A percentile compares a stretch with the other conserved stretches of the same genome.
These are phyloP conservation scores for Phytophthora meadii DNA, from an alignment of 352 stramenopile genomes.

Conservation along the genomic window DNA sequence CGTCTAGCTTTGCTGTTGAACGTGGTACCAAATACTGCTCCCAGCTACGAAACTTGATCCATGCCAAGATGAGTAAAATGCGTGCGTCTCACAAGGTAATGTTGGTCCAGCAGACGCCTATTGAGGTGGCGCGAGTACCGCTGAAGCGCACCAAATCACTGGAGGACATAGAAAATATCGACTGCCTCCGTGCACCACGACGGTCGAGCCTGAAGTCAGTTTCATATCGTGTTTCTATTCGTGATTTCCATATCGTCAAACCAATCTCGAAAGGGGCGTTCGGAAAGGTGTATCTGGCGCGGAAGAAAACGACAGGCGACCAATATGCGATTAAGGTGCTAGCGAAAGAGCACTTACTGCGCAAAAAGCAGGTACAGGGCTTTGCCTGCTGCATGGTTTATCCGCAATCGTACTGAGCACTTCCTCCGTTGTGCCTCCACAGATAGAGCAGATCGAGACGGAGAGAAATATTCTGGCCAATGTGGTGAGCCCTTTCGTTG, in stretches of 20 bases:
- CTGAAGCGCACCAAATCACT: conserved; percentile 86
- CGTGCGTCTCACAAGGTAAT: conserved; percentile 82
- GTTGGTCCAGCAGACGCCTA: conserved; percentile 54
- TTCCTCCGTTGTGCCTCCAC: conserved; percentile 15
- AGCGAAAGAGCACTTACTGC: conserved; percentile 86
- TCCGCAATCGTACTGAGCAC: conserved; percentile 17
- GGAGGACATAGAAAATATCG: conserved; percentile 62
- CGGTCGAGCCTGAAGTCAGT: conserved; percentile 34
- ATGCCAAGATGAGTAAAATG: conserved; percentile 91
- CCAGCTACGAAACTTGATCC: conserved; percentile 72
- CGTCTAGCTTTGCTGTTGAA: conserved; percentile 53
- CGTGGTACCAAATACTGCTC: conserved; percentile 64
- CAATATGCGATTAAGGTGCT: conserved; percentile 93
- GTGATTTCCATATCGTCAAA: conserved; percentile 92
- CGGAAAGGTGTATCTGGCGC: conserved; percentile 88
- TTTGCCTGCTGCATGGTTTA: conserved; percentile 1
- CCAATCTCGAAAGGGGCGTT: conserved; percentile 91
- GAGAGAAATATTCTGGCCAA: conserved; percentile 90
- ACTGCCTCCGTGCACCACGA: conserved; percentile 13
- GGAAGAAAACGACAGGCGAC: conserved; percentile 89
- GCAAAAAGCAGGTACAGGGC: conserved; percentile 85
- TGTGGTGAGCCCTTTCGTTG: conserved; percentile 90
- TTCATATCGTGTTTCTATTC: conserved; percentile 72
- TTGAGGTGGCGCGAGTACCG: conserved; percentile 43
- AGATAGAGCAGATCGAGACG: conserved; percentile 88